Base-by-base conservation (phyloP, 2,329 filamentous ascomycete genomes). In the Torrubiellomyces zombiae region DNA sequence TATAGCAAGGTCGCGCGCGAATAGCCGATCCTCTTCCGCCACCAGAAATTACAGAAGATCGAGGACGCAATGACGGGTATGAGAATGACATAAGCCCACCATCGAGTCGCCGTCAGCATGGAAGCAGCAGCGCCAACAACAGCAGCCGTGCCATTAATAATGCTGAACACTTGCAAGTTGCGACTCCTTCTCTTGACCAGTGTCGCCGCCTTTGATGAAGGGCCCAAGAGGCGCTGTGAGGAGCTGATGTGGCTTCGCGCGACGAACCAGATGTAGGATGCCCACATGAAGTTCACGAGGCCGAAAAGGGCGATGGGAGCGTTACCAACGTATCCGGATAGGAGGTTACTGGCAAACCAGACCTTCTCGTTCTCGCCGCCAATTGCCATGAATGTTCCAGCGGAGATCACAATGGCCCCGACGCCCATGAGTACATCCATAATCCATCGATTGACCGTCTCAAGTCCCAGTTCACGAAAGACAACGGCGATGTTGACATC, bases 301-400 rank as follows among this genome's bases (percentile, higher is more conserved):
- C 60, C 63, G 23, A 58, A 68, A 0, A 57, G 14, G 0, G 60
- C 60, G 3, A 60, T 53, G 2, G 59, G 52, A 0, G 52, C 45
- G 29, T 69, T 68, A 3, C 64, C 64, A 11, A 69, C 46, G 30
- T 66, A 67, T 2, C 64, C 64, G 0, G 63, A 66, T 0, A 68
- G 38, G 2, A 67, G 38, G 27, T 69, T 69, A 35, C 57, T 64
- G 1, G 56, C 53, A 0, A 42, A 4, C 28, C 43, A 68, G 0
- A 66, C 47, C 0, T 18, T 30, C 0, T 16, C 41, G 24, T 64
- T 47, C 1, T 47, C 53, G 2, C 64, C 63, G 2, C 47, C 58
- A 10, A 67, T 65, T 7, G 64, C 64, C 53, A 68, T 51, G 29
- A 57, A 50, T 1, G 64, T 66, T 7, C 64, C 64, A 0, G 51